phyloP scores from a whole-genome alignment of 2,329 filamentous ascomycete genomes.

The Cladosporium austrohemisphaericum region DNA sequence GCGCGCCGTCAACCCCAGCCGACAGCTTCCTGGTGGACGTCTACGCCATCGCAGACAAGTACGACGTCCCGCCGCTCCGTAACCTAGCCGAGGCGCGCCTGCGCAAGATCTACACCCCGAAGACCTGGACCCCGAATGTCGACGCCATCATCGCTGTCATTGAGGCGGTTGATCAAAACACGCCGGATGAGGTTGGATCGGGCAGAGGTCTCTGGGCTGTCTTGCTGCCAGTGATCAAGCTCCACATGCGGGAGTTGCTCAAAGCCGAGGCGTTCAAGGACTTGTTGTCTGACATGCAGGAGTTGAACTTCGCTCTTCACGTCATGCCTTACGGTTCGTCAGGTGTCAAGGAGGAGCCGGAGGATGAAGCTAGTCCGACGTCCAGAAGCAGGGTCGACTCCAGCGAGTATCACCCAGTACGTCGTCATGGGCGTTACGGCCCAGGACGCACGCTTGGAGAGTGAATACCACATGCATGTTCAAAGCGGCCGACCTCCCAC shows the following conservation, averaged over 20 bases:
- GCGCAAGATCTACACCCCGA: slow-evolving; percentile 12
- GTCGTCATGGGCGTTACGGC: too few species aligned
- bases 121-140: not conserved
- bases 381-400: too few species aligned
- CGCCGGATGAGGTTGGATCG: too few species aligned
- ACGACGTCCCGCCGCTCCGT: slow-evolving; percentile 32
- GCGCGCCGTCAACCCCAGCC: slow-evolving; percentile 15
- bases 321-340: too few species aligned
- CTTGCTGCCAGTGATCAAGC: slow-evolving; percentile 17
- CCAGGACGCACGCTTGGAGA: too few species aligned
- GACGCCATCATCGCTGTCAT: slow-evolving; percentile 18
- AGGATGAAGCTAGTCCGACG: too few species aligned
- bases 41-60: slow-evolving; percentile 39
- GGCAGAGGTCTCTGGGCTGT: slow-evolving; percentile 18
- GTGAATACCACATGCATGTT: too few species aligned
- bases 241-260: slow-evolving; percentile 14
- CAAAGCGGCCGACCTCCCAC: too few species aligned
- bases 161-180: slow-evolving; percentile 16
- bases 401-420: too few species aligned
- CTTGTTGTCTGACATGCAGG: too few species aligned
- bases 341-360: too few species aligned
- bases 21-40: slow-evolving; percentile 30
- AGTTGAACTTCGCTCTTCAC: too few species aligned
- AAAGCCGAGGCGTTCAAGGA: slow-evolving; percentile 8
- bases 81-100: slow-evolving; percentile 14